phyloP scores from a whole-genome alignment of 805 yeast species.

The Saturnispora halmiae region DNA sequence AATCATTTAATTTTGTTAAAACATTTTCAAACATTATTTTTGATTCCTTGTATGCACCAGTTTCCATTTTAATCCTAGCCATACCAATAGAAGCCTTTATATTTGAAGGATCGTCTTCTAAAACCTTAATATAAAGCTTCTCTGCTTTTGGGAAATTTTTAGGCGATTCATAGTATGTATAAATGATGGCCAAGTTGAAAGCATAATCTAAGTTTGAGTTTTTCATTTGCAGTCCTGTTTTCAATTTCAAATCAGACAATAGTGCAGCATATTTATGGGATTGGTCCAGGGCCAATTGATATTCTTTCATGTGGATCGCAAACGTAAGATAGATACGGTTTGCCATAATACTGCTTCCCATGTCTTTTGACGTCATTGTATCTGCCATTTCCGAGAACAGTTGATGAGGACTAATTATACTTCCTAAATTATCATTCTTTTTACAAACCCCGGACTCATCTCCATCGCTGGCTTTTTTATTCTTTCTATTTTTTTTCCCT shows the following conservation, averaged over 20 bases:
- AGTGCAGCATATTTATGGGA: slow-evolving; percentile 53
- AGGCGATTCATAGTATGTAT: slow-evolving; percentile 85
- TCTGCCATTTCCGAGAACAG: slow-evolving; percentile 11
- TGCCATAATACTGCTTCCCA: slow-evolving; percentile 43
- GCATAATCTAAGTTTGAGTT: slow-evolving; percentile 52
- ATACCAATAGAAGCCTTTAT: slow-evolving; percentile 69
- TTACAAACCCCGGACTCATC: slow-evolving; percentile 15
- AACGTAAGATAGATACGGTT: slow-evolving; percentile 56
- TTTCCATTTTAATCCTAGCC: slow-evolving; percentile 66
- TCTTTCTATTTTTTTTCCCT: slow-evolving; percentile 14
- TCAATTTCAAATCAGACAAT: slow-evolving; percentile 39
- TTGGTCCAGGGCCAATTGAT: slow-evolving; percentile 48
- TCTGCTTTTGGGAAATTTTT: slow-evolving; percentile 73
- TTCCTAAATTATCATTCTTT: slow-evolving; percentile 2
- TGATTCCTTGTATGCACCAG: slow-evolving; percentile 50
- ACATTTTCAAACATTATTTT: slow-evolving; percentile 34
- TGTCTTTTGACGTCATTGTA: slow-evolving; percentile 11
- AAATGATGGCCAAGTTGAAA: slow-evolving; percentile 61
- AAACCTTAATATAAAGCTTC: slow-evolving; percentile 56
- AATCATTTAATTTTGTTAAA: slow-evolving; percentile 35
- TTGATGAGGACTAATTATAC: slow-evolving; percentile 13
- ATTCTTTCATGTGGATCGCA: slow-evolving; percentile 53
- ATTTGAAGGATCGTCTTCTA: slow-evolving; percentile 31
- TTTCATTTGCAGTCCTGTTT: slow-evolving; percentile 38
- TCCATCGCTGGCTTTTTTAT: slow-evolving; percentile 17